phyloP scores from a whole-genome alignment of 257 asterid species.

The Solanum lycopersicoides region DNA sequence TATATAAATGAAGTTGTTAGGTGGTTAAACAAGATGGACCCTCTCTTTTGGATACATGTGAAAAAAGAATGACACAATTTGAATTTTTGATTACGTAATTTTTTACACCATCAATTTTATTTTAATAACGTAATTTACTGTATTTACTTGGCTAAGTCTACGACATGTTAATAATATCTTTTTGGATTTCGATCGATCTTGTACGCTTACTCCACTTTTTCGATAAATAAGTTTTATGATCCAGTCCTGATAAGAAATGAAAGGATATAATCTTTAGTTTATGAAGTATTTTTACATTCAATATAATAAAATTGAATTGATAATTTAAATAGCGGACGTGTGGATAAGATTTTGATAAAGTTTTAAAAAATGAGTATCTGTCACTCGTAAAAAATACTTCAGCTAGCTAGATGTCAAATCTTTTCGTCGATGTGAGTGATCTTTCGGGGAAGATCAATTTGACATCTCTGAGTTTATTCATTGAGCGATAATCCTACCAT shows the following conservation, averaged over 20 bases:
- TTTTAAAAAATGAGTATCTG: background rate
- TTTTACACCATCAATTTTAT: background rate
- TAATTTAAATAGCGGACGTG: background rate
- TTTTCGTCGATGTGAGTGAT: background rate
- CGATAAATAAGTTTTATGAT: background rate
- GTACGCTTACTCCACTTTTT: background rate
- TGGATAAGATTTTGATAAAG: background rate
- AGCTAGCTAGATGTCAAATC: background rate
- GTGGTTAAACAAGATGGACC: slow-evolving; percentile 21
- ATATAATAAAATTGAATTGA: background rate
- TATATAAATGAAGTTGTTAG: background rate
- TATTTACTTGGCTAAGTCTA: background rate
- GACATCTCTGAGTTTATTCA: background rate
- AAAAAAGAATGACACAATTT: background rate
- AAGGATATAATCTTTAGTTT: background rate
- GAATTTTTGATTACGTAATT: background rate
- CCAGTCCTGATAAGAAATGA: background rate
- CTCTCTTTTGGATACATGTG: slow-evolving; percentile 21
- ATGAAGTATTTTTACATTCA: background rate
- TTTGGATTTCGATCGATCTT: background rate
- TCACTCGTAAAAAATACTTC: background rate
- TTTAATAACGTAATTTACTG: background rate
- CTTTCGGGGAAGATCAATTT: background rate
- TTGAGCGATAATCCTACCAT: background rate
- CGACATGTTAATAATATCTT: background rate